Percentiles rank a stretch among this genome's conserved stretches.
phyloP scores from a whole-genome alignment of 1,284 basidiomycete species.

The Ustilago bromivora region DNA sequence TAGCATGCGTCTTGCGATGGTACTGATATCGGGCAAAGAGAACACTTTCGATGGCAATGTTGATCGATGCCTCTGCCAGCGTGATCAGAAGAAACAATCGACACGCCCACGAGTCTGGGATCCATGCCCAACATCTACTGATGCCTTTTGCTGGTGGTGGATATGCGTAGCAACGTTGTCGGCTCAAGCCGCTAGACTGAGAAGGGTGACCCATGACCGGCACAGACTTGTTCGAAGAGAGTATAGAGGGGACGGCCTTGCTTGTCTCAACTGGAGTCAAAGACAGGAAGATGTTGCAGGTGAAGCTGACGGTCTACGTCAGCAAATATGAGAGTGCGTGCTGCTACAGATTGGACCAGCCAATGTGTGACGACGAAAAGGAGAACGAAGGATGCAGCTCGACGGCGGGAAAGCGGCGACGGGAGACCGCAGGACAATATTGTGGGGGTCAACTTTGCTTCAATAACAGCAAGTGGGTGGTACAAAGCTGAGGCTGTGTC shows the following conservation, averaged over 20 bases:
- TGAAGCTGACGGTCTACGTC: slow-evolving; percentile 11
- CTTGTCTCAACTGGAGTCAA: neutral
- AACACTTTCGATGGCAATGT: slow-evolving; percentile 60
- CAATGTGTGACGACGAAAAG: slow-evolving; percentile 12
- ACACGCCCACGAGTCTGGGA: slow-evolving; percentile 53
- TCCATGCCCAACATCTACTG: slow-evolving; percentile 42
- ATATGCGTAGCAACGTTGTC: slow-evolving; percentile 45
- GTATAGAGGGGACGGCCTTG: neutral
- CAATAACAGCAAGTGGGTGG: neutral
- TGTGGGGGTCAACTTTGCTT: neutral
- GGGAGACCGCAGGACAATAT: slow-evolving; percentile 1
- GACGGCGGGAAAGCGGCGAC: neutral
- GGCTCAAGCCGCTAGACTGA: slow-evolving; percentile 24
- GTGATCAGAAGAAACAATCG: slow-evolving; percentile 59
- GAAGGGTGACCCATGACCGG: slow-evolving; percentile 40
- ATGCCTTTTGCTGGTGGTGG: slow-evolving; percentile 37
- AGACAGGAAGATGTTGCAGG: slow-evolving; percentile 4
- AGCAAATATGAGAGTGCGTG: neutral
- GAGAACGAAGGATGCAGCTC: neutral
- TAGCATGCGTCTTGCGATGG: slow-evolving; percentile 40
- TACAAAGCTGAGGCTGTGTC: slow-evolving; percentile 14
- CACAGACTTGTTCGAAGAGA: slow-evolving; percentile 5
- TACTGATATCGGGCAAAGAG: slow-evolving; percentile 54
- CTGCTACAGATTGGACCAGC: slow-evolving; percentile 21
- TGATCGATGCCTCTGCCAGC: slow-evolving; percentile 52